Conservation (phyloP, 306 rosid genomes). For the Boehmeria nivea region DNA sequence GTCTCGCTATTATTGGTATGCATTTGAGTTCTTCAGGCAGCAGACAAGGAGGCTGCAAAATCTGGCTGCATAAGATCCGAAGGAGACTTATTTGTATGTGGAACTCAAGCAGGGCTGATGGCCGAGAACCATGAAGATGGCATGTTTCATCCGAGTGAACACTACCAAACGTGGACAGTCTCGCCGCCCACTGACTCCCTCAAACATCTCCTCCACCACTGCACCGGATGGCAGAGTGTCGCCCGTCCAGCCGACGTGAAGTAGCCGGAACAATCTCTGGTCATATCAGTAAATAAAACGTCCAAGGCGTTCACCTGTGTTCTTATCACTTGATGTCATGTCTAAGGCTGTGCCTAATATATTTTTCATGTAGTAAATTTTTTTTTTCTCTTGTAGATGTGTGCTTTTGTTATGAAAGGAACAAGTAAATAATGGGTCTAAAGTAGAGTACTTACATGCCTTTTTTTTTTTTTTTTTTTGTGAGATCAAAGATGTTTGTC, state of each 20-base stretch:
- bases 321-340: too few species aligned
- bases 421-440: too few species aligned
- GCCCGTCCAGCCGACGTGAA: conserved; percentile 37
- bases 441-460: background rate
- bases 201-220: conserved; percentile 61
- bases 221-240: conserved; percentile 68
- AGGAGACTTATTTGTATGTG: conserved; percentile 70
- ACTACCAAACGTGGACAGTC: conserved; percentile 58
- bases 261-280: conserved; percentile 9
- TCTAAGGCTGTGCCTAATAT: too few species aligned
- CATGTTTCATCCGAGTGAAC: conserved; percentile 60
- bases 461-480: background rate
- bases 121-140: conserved; percentile 15
- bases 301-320: too few species aligned
- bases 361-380: too few species aligned
- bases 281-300: too few species aligned
- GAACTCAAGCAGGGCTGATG: conserved; percentile 64
- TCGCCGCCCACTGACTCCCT: conserved; percentile 57
- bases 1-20: too few species aligned
- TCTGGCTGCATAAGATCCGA: conserved; percentile 70
- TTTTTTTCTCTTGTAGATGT: too few species aligned
- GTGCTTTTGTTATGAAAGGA: too few species aligned
- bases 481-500: too few species aligned
- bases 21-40: conserved; percentile 46
- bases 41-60: conserved; percentile 54